phyloP scores from a whole-genome alignment of 108 stramenopile species.

The Cyclotella cryptica region DNA sequence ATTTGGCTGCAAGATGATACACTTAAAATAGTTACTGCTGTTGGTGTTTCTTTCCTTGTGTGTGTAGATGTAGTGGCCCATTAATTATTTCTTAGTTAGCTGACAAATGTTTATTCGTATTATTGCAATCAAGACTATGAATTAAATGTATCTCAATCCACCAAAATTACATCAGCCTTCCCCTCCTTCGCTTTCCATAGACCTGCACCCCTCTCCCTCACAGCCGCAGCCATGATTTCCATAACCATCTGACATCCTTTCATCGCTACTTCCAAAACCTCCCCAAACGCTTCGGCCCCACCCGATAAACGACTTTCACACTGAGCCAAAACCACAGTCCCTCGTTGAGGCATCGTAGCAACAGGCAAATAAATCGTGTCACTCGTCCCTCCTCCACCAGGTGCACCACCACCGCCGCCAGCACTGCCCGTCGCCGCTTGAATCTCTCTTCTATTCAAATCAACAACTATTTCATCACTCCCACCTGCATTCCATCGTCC shows the following conservation, averaged over 20 bases:
- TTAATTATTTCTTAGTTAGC: neutral
- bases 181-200: constrained; percentile 65
- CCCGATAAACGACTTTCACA: constrained; percentile 84
- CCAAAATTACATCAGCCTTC: constrained; percentile 46
- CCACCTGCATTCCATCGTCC: constrained; percentile 67
- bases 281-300: constrained; percentile 63
- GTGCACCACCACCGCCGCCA: constrained; percentile 48
- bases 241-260: constrained; percentile 87
- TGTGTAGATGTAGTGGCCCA: too few relatives aligned
- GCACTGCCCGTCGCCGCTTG: constrained; percentile 48
- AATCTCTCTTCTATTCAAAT: constrained; percentile 81
- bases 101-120: neutral
- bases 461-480: constrained; percentile 69
- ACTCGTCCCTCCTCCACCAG: constrained; percentile 55
- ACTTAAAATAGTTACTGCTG: neutral
- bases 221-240: constrained; percentile 79
- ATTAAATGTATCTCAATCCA: neutral
- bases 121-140: too few relatives aligned
- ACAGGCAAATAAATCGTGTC: constrained; percentile 78
- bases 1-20: constrained; percentile 37
- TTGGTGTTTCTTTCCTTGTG: too few relatives aligned
- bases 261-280: constrained; percentile 82
- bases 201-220: constrained; percentile 70
- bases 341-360: constrained; percentile 87
- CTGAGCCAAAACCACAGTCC: constrained; percentile 84